Evolutionary conservation across 2,329 filamentous ascomycete genomes (phyloP).

Genomic region (Xylariomycetidae sp.): DNA sequence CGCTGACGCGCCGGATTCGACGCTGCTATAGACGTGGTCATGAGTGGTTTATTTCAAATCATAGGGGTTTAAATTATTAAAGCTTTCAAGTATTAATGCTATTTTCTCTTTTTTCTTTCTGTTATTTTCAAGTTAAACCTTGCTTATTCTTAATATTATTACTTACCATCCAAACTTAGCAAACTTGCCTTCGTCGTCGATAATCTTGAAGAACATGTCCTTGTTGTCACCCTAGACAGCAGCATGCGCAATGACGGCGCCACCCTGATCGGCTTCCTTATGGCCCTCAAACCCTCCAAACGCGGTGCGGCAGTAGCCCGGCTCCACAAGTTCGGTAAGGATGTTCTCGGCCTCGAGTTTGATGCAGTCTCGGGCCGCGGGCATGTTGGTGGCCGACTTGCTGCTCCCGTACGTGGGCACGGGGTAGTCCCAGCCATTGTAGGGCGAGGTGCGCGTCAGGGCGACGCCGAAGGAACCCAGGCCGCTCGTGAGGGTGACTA

Average conservation of each 20-base stretch:
- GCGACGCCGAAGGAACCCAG: constrained; percentile 1
- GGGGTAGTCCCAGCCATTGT: not conserved
- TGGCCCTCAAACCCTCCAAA: not conserved
- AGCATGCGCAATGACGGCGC: not conserved
- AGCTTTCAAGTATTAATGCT: no score
- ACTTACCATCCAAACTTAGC: no score
- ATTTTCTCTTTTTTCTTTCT: no score
- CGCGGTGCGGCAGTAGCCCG: not conserved
- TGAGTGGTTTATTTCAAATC: no score
- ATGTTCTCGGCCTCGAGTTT: constrained; percentile 15
- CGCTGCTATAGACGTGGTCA: no score
- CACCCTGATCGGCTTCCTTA: not conserved
- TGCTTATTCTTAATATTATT: no score
- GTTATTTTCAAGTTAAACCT: no score
- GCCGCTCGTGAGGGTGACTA: constrained; percentile 5
- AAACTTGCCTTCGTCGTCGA: no score
- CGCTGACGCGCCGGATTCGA: no score
- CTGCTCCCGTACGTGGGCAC: constrained; percentile 1
- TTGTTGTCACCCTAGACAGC: no score
- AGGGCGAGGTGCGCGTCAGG: not conserved
- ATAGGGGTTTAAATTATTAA: no score
- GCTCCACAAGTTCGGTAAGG: constrained; percentile 19
- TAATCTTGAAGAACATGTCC: no score
- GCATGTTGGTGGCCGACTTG: constrained; percentile 8
- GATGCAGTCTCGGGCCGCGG: not conserved